These are phyloP conservation scores for Trichosporon sp. DNA, from an alignment of 1,284 basidiomycete genomes.

Conservation along the genomic window DNA sequence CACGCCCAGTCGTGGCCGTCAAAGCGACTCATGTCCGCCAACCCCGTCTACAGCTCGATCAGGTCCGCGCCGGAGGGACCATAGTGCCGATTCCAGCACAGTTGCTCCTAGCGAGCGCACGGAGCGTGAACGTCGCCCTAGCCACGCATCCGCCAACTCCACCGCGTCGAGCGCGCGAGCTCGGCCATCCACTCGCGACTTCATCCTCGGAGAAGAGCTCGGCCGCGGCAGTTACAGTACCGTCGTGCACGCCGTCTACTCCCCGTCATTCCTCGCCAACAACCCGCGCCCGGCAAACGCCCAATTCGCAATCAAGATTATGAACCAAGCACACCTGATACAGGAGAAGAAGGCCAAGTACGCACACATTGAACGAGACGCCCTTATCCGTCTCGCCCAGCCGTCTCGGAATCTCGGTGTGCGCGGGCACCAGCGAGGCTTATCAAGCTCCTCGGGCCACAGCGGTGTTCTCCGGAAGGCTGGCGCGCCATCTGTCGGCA, in stretches of 20 bases:
- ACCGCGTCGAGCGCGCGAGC: constrained; percentile 23
- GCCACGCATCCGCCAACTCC: constrained; percentile 38
- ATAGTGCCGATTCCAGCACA: constrained; percentile 11
- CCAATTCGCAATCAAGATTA: constrained; percentile 60
- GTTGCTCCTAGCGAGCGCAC: constrained; percentile 18
- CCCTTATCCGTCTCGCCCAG: constrained; percentile 57
- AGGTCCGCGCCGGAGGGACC: background rate
- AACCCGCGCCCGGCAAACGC: constrained; percentile 11
- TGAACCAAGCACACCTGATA: constrained; percentile 59
- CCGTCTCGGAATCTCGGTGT: constrained; percentile 37
- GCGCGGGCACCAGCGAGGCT: constrained; percentile 41
- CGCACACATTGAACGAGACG: constrained; percentile 61
- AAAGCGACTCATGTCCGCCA: background rate
- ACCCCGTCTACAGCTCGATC: constrained; percentile 5
- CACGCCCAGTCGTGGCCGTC: background rate
- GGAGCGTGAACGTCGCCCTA: constrained; percentile 47
- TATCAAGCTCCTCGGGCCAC: constrained; percentile 41
- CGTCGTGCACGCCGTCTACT: constrained; percentile 32
- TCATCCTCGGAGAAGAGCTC: constrained; percentile 54
- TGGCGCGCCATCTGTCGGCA: constrained; percentile 3
- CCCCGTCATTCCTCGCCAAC: constrained; percentile 6
- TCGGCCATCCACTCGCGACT: constrained; percentile 47
- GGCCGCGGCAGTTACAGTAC: constrained; percentile 57
- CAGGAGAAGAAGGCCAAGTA: constrained; percentile 62
- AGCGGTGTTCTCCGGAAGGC: constrained; percentile 20